Base-by-base conservation (phyloP, 2,329 filamentous ascomycete species). In the Cryphonectria nitschkei region DNA sequence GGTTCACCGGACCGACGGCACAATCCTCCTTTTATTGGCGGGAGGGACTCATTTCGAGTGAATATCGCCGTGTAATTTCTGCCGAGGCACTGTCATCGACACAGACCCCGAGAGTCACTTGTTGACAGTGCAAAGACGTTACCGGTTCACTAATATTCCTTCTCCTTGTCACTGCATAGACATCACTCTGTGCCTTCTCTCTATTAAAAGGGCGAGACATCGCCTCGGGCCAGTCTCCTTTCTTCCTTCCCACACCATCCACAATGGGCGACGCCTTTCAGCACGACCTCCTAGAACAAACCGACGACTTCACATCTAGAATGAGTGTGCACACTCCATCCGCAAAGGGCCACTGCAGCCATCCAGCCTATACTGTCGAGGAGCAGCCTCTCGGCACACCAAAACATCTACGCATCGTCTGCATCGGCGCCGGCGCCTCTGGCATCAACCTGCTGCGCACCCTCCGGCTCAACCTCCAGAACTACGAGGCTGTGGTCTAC, bases 401-500 rank as follows among this genome's bases (percentile, higher is more conserved):
- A 39, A 81, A 80, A 68, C 81, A 80, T 74, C 76, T 84, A 70
- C 82, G 81, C 54, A 80, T 85, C 73, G 79, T 84, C 70, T 80
- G 80, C 56, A 82, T 85, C 74, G 83, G 83, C 0, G 83, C 83
- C 37, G 83, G 83, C 19, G 81, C 80, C 32, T 83, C 82, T 74
- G 82, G 82, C 46, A 78, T 84, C 74, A 84, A 84, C 72, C 78
- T 84, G 75, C 76, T 83, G 71, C 82, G 83, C 68, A 83, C 84
- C 5, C 78, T 86, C 54, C 81, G 83, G 56, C 78, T 81, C 60
- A 80, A 80, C 65, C 76, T 86, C 46, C 77, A 74, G 69, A 77
- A 81, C 74, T 85, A 83, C 73, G 82, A 85, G 69, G 79, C 84
- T 65, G 77, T 84, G 54, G 78, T 88, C 60, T 88, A 88, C 75